These are phyloP conservation scores for Neurospora crassa DNA, from an alignment of 2,329 filamentous ascomycete genomes.

Conservation along the genomic window DNA sequence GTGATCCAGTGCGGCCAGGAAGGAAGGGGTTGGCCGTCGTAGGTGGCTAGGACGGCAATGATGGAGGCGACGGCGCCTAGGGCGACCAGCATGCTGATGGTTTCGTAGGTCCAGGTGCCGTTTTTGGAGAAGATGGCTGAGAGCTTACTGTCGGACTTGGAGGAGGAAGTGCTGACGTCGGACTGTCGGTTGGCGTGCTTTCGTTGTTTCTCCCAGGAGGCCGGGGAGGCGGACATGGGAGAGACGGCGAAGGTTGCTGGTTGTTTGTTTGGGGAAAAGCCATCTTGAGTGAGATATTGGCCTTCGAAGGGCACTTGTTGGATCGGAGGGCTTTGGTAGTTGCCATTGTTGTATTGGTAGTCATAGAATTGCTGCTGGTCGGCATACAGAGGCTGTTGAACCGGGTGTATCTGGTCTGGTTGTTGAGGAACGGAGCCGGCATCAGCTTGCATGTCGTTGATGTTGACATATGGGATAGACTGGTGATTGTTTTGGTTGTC, in stretches of 20 bases:
- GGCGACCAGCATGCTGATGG: constrained; percentile 19
- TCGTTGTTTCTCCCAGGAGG: not conserved
- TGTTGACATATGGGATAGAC: not conserved
- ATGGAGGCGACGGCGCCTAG: constrained; percentile 20
- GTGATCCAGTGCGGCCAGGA: constrained; percentile 25
- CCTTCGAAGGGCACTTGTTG: not conserved
- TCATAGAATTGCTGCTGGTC: not conserved
- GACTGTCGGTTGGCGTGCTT: not conserved
- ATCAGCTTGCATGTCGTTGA: not conserved
- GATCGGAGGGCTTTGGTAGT: not conserved
- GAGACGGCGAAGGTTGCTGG: not conserved
- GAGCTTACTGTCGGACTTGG: not conserved
- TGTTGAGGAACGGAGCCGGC: not conserved
- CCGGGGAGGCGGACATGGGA: not conserved
- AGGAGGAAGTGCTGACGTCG: not conserved
- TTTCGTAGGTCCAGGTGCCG: constrained; percentile 21
- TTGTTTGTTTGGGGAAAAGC: not conserved
- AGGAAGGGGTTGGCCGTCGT: constrained; percentile 19
- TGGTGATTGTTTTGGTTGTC: not conserved
- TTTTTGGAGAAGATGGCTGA: constrained; percentile 8
- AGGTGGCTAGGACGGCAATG: constrained; percentile 22
- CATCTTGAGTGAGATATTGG: not conserved
- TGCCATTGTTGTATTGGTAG: not conserved
- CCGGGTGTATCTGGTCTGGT: not conserved
- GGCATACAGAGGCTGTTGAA: not conserved